A percentile compares a stretch with the other conserved stretches of the same genome.
Evolutionary conservation across 179 eudicot genomes (phyloP).

Genomic region (Vitellaria paradoxa): DNA sequence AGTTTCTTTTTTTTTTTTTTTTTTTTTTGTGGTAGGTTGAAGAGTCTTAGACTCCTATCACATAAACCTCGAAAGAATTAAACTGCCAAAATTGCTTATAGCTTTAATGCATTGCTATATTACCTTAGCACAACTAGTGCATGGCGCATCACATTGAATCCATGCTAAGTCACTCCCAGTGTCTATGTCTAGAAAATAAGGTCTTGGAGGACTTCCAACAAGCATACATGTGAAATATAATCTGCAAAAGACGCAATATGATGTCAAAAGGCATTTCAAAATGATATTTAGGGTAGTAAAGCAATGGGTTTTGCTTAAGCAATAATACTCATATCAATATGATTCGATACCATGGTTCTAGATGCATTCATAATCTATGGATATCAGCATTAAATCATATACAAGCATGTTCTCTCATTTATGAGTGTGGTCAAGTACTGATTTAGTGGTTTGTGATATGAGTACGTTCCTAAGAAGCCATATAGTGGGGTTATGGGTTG

Average conservation of each 20-base stretch:
- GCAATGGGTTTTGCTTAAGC: neutral
- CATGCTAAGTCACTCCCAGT: conserved; percentile 70
- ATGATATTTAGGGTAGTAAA: neutral
- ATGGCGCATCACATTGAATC: conserved; percentile 76
- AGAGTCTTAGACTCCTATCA: neutral
- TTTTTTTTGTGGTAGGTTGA: no score
- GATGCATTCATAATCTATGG: neutral
- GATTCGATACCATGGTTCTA: neutral
- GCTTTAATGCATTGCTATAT: conserved; percentile 1
- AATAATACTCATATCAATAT: neutral
- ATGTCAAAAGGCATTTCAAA: neutral
- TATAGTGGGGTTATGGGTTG: neutral
- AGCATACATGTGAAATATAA: conserved; percentile 39
- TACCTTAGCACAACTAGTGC: conserved; percentile 66
- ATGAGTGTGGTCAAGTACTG: no score
- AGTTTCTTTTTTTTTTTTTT: no score
- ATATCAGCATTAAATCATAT: no score
- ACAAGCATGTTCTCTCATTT: no score
- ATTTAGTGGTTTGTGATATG: neutral
- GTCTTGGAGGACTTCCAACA: conserved; percentile 54
- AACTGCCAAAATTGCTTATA: neutral
- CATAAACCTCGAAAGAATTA: neutral
- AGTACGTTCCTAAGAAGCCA: neutral
- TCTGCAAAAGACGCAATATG: conserved; percentile 25
- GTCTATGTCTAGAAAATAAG: conserved; percentile 57